These are phyloP conservation scores for Cytospora schulzeri DNA, from an alignment of 2,329 filamentous ascomycete species.

Conservation along the genomic window DNA sequence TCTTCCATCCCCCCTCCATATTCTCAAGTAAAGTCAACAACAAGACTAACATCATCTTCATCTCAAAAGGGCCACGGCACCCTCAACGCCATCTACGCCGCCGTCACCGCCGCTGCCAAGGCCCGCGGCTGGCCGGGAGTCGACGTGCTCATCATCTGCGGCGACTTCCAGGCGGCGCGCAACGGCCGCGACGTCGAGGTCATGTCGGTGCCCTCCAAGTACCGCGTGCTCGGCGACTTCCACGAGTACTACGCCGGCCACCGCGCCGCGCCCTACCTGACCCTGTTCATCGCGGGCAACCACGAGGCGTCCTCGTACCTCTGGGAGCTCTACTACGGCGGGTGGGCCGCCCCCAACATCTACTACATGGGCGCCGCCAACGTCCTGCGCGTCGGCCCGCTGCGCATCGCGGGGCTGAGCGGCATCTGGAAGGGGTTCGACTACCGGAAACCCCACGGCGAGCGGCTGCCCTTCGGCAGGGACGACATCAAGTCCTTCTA, in stretches of 20 bases:
- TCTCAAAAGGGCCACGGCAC: constrained; percentile 82
- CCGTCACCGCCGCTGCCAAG: constrained; percentile 68
- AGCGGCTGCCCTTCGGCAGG: constrained; percentile 80
- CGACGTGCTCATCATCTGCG: constrained; percentile 91
- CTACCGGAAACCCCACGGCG: constrained; percentile 80
- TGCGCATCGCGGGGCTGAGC: constrained; percentile 86
- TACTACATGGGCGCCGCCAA: constrained; percentile 96
- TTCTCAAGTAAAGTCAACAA: not conserved
- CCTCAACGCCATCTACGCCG: constrained; percentile 87
- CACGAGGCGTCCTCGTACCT: constrained; percentile 91
- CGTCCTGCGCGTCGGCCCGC: constrained; percentile 77
- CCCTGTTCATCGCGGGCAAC: constrained; percentile 91
- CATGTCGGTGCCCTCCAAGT: constrained; percentile 89
- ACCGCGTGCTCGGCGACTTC: constrained; percentile 86
- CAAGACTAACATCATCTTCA: not conserved
- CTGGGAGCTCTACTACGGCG: constrained; percentile 92
- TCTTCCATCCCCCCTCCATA: not conserved
- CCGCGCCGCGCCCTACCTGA: constrained; percentile 79
- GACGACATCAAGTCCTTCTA: constrained; percentile 83
- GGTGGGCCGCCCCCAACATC: constrained; percentile 95
- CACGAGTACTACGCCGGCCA: constrained; percentile 88
- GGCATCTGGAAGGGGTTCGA: constrained; percentile 95
- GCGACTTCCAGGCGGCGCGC: constrained; percentile 84
- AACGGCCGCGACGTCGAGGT: constrained; percentile 85
- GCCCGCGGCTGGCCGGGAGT: constrained; percentile 77